Base-by-base conservation (phyloP, 2,329 filamentous ascomycete species). In the Fusarium vanettenii region DNA sequence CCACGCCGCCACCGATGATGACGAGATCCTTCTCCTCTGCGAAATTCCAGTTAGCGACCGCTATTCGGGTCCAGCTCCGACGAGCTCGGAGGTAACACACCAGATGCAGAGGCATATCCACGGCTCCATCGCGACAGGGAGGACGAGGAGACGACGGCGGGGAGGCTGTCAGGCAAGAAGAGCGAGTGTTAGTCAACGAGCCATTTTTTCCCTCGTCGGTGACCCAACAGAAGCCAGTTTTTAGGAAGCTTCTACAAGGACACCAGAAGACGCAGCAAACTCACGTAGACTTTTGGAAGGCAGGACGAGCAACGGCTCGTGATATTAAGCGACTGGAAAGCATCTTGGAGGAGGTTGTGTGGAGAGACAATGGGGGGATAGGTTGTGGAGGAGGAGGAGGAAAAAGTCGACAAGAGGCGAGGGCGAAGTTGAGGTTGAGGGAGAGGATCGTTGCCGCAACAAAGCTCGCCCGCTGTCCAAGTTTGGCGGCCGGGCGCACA, bases 1-100 rank as follows among this genome's bases (percentile, higher is more conserved):
- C 97, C 81, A 98, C 97, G 87, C 97, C 97, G 84, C 97, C 97
- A 81, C 97, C 97, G 82, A 99, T 98, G 86, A 99, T 95, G 82
- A 99, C 93, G 66, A 99, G 89, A 85, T 99, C 97, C 86, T 98
- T 97, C 85, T 98, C 95, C 85, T 95, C 95, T 95, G 84, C 78
- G 41, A 60, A 69, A 70, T 62, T 70, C 56, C 43, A 35, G 73
- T 78, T 50, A 78, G 76, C 60, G 65, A 71, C 27, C 60, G 35
- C 64, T 73, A 60, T 67, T 70, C 65, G 59, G 73, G 50, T 33
- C 55, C 37, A 41, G 39, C 41, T 74, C 67, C 57, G 56, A 76
- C 45, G 35, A 68, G 62, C 55, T 70, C 62, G 39, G 61, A 62
- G 60, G 70, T 39, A 76, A 87, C 87, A 80, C 75, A 90, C 88